These are phyloP conservation scores for Coriolopsis trogii DNA, from an alignment of 1,284 basidiomycete genomes.

Conservation along the genomic window DNA sequence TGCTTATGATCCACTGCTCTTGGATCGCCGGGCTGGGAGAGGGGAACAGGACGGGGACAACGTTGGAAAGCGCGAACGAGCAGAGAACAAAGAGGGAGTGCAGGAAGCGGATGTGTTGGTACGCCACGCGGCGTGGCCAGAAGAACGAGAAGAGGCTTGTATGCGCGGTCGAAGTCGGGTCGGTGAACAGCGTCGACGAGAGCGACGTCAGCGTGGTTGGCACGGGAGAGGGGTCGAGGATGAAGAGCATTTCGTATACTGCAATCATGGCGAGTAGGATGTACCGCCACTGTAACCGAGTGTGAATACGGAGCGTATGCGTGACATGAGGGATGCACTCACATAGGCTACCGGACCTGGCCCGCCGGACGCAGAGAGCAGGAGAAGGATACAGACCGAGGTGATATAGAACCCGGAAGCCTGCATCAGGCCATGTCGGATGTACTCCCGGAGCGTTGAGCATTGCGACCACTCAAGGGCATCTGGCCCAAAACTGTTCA, in stretches of 20 bases:
- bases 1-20: constrained; percentile 9
- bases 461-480: constrained; percentile 70
- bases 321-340: constrained; percentile 36
- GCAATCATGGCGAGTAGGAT: constrained; percentile 63
- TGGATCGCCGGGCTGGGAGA: constrained; percentile 13
- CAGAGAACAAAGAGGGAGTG: constrained; percentile 76
- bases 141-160: constrained; percentile 47
- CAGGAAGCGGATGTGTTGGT: constrained; percentile 76
- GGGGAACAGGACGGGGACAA: constrained; percentile 66
- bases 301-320: constrained; percentile 1
- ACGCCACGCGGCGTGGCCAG: constrained; percentile 67
- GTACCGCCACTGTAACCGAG: constrained; percentile 70
- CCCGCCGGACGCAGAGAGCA: constrained; percentile 65
- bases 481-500: constrained; percentile 73
- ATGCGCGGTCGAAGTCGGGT: constrained; percentile 27
- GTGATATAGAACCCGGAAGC: constrained; percentile 76
- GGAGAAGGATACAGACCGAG: constrained; percentile 59
- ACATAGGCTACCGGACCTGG: constrained; percentile 69
- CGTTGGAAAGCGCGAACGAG: constrained; percentile 69
- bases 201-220: constrained; percentile 26
- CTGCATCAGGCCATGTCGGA: constrained; percentile 68
- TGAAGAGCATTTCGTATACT: constrained; percentile 62
- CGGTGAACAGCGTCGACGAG: constrained; percentile 33
- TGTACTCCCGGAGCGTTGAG: constrained; percentile 68
- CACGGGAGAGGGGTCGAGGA: constrained; percentile 58